These are phyloP conservation scores for Coemansia erecta DNA, from an alignment of 192 early-diverging fungal genomes.

Conservation along the genomic window DNA sequence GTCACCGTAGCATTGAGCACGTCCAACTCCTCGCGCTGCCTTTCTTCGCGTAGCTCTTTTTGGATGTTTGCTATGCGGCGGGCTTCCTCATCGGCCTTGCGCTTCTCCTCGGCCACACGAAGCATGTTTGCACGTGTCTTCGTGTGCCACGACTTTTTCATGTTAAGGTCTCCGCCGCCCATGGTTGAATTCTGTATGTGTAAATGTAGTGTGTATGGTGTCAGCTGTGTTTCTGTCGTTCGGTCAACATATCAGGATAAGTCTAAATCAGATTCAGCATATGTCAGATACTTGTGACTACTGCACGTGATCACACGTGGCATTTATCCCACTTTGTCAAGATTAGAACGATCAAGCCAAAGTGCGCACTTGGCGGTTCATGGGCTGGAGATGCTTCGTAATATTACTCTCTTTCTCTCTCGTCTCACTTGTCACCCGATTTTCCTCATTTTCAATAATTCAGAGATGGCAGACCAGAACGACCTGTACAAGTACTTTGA, in stretches of 20 bases:
- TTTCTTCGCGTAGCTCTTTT: constrained; percentile 91
- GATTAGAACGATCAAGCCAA: background rate
- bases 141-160: constrained; percentile 99
- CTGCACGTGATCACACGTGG: constrained; percentile 4
- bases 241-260: background rate
- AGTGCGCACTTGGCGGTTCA: too few species aligned
- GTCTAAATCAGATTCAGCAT: background rate
- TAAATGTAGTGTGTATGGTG: background rate
- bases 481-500: constrained; percentile 55
- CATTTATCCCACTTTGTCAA: background rate
- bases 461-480: constrained; percentile 28
- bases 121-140: constrained; percentile 82
- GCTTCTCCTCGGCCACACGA: constrained; percentile 62
- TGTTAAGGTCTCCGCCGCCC: constrained; percentile 62
- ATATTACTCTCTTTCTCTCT: background rate
- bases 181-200: constrained; percentile 11
- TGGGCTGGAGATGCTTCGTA: too few species aligned
- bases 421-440: background rate
- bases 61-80: constrained; percentile 82
- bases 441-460: background rate
- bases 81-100: constrained; percentile 79
- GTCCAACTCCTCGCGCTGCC: constrained; percentile 81
- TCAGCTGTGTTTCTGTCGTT: background rate
- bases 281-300: background rate
- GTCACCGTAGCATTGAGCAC: constrained; percentile 70